Conservation (phyloP, 2,329 filamentous ascomycete genomes). For the Sporothrix sp. region DNA sequence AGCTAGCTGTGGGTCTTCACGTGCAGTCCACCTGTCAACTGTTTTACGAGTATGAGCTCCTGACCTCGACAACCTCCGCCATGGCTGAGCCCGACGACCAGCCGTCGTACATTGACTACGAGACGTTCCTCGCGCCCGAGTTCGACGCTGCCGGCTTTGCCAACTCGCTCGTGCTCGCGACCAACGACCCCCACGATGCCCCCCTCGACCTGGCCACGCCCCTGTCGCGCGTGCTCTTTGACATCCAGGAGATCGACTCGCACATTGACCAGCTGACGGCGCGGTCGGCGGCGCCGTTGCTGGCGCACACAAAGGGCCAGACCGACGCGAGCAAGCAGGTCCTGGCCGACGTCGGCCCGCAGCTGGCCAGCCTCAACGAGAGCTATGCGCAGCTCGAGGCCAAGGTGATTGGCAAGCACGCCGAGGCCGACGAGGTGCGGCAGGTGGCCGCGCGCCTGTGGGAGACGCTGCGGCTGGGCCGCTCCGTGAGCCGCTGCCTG, state of each 20-base stretch:
- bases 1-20: neutral
- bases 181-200: constrained; percentile 84
- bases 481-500: constrained; percentile 68
- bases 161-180: constrained; percentile 77
- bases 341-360: constrained; percentile 65
- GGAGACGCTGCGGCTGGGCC: constrained; percentile 66
- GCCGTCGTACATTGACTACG: constrained; percentile 90
- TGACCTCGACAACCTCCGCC: neutral
- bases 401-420: constrained; percentile 78
- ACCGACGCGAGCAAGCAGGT: constrained; percentile 63
- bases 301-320: constrained; percentile 67
- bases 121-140: constrained; percentile 71
- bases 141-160: constrained; percentile 80
- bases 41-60: neutral
- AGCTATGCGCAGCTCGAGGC: constrained; percentile 76
- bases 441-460: constrained; percentile 68
- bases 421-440: constrained; percentile 73
- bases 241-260: constrained; percentile 92
- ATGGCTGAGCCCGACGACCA: constrained; percentile 34
- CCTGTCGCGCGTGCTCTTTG: constrained; percentile 86
- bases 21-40: neutral
- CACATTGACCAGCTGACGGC: constrained; percentile 88
- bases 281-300: constrained; percentile 68
- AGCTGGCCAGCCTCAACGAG: constrained; percentile 70
- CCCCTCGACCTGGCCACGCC: constrained; percentile 90